Evolutionary conservation across 345 rosid genomes (phyloP), one percentile per base, ranked within the genome.

Genomic region (Gossypium rotundifolium): DNA sequence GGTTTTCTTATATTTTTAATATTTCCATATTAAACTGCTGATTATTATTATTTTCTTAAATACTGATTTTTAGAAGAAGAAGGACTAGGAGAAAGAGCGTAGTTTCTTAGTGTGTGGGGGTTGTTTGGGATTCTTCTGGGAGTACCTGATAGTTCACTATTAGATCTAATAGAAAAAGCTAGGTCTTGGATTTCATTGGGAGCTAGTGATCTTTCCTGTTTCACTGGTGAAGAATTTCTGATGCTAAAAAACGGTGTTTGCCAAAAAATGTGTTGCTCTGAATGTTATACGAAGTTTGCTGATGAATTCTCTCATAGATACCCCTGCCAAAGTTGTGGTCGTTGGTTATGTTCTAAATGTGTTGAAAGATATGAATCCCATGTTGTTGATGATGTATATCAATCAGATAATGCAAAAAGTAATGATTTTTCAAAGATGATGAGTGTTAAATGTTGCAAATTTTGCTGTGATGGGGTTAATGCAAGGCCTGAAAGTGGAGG

Each of bases 131-230:
- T 79, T 84, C 81, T 78, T 88, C 91, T 88, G 94, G 93, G 96
- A 87, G 74, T 88, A 86, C 88, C 88, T 71, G 93, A 87, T 89
- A 84, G 77, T 79, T 87, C 87, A 73, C 78, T 86, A 79, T 76
- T 76, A 87, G 91, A 95, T 88, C 94, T 91, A 75, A 74, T 89
- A 79, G 82, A 78, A 7, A 91, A 89, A 79, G 83, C 88, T 79
- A 80, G 88, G 92, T 85, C 88, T 87, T 92, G 90, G 95, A 79
- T 93, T 79, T 84, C 97, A 74, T 81, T 75, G 80, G 87, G 83
- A 71, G 81, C 81, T 74, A 90, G 90, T 22, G 91, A 88, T 86
- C 75, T 83, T 72, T 79, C 79, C 5, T 67, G 27, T 81, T 81
- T 76, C 16, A 78, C 84, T 44, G 20, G 62, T 62, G 80, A 73